A percentile compares a stretch with the other conserved stretches of the same genome.
Evolutionary conservation across 169 alveolate species (phyloP).

Genomic region (Plasmodium inui): DNA sequence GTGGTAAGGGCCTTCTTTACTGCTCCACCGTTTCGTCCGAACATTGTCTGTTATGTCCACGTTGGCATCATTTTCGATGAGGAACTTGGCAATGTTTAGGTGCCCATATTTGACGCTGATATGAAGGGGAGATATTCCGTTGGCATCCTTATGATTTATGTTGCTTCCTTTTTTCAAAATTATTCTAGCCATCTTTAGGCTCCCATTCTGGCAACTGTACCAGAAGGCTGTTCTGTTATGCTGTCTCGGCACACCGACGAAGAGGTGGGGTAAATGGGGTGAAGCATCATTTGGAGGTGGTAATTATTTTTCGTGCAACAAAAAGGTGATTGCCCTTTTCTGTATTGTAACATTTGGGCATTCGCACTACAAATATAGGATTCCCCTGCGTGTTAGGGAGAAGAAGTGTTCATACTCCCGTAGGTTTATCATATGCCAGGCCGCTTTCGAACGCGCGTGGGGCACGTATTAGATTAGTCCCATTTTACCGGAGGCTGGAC

Average conservation of each 20-base stretch:
- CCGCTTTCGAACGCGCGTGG: not conserved
- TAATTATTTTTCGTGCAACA: not conserved
- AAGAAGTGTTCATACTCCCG: not conserved
- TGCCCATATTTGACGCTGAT: constrained; percentile 62
- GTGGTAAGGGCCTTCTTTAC: not conserved
- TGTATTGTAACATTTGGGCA: not conserved
- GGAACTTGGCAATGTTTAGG: constrained; percentile 45
- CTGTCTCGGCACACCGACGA: not conserved
- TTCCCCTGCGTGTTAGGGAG: not conserved
- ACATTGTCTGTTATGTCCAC: constrained; percentile 58
- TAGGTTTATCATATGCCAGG: not conserved
- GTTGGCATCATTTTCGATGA: constrained; percentile 56
- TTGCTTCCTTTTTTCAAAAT: constrained; percentile 70
- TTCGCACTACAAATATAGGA: not conserved
- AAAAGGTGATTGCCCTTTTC: not conserved
- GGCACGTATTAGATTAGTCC: not conserved
- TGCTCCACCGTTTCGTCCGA: not conserved
- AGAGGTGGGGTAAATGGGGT: not conserved
- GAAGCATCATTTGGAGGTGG: not conserved
- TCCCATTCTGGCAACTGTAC: constrained; percentile 69
- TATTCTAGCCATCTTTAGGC: constrained; percentile 58
- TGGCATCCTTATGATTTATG: constrained; percentile 62
- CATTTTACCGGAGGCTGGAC: constrained; percentile 65
- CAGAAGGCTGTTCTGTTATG: constrained; percentile 66
- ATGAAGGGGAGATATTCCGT: constrained; percentile 68